These are phyloP conservation scores for Vitis amurensis DNA, from an alignment of 164 flowering plant species.

Conservation along the genomic window DNA sequence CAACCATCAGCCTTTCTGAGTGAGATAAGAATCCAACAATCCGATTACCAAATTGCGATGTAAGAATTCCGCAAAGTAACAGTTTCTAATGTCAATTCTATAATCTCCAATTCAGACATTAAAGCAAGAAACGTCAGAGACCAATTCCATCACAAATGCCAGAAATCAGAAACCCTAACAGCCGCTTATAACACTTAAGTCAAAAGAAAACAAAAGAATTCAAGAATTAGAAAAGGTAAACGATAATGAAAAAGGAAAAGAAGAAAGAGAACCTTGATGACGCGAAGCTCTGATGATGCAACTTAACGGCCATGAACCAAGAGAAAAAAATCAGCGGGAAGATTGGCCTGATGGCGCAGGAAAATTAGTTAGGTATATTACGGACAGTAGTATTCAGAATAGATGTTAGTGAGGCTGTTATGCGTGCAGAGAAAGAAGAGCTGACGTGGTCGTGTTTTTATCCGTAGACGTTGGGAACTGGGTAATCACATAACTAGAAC, in stretches of 20 bases:
- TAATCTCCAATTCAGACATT: too few relatives aligned
- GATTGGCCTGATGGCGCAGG: background rate
- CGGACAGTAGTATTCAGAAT: slow-evolving; percentile 1
- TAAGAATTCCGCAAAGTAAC: too few relatives aligned
- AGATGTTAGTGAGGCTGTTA: background rate
- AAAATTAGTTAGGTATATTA: slow-evolving; percentile 3
- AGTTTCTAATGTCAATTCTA: too few relatives aligned
- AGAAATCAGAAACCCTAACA: too few relatives aligned
- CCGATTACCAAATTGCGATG: too few relatives aligned
- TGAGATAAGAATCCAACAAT: too few relatives aligned
- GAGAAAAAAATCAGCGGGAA: background rate
- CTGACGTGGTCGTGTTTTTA: slow-evolving; percentile 29
- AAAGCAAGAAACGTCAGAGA: too few relatives aligned
- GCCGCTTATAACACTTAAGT: too few relatives aligned
- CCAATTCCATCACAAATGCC: too few relatives aligned
- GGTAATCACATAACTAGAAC: slow-evolving; percentile 19
- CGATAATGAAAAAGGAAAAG: background rate
- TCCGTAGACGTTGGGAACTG: slow-evolving; percentile 41
- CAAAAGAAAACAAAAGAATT: too few relatives aligned
- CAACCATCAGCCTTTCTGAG: too few relatives aligned
- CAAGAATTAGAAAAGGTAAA: too few relatives aligned
- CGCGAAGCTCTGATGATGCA: slow-evolving; percentile 12
- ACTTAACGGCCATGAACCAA: slow-evolving; percentile 20
- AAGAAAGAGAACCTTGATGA: slow-evolving; percentile 15
- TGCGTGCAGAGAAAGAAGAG: slow-evolving; percentile 4